phyloP scores from a whole-genome alignment of 768 basidiomycete species.

The Austroboletus eburneus region DNA sequence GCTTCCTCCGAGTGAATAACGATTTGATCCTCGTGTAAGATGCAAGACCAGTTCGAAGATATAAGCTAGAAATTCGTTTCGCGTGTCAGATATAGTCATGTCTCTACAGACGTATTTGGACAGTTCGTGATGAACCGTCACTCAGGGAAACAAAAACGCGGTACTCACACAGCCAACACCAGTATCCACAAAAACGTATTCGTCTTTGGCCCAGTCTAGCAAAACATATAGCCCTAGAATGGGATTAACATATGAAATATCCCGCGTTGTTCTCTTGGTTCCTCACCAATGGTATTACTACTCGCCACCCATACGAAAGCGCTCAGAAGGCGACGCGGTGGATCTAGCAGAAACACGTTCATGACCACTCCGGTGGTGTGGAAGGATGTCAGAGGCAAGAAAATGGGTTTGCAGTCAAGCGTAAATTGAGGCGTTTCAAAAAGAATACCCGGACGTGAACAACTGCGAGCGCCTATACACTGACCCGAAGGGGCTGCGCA shows the following conservation, averaged over 20 bases:
- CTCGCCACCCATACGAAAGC: constrained; percentile 67
- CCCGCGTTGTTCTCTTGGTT: not conserved
- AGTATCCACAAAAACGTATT: constrained; percentile 72
- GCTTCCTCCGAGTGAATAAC: constrained; percentile 74
- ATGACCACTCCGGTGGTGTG: constrained; percentile 65
- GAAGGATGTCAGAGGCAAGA: constrained; percentile 59
- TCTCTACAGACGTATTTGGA: not conserved
- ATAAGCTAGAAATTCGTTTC: constrained; percentile 38
- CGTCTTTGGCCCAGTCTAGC: constrained; percentile 59
- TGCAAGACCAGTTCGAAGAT: constrained; percentile 77
- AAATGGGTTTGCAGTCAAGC: constrained; percentile 38
- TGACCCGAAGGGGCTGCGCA: constrained; percentile 5
- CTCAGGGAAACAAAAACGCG: not conserved
- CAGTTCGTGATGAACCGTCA: constrained; percentile 4
- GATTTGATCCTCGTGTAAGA: constrained; percentile 59
- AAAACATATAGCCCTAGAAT: constrained; percentile 61
- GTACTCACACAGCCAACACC: constrained; percentile 66
- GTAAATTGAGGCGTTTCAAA: constrained; percentile 12
- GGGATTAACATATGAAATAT: constrained; percentile 1
- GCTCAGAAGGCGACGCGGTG: constrained; percentile 52
- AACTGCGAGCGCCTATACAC: not conserved
- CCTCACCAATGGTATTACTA: constrained; percentile 32
- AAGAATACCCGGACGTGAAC: constrained; percentile 6
- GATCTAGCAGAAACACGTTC: constrained; percentile 74
- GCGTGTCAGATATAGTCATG: constrained; percentile 1